Evolutionary conservation across 1,284 basidiomycete genomes (phyloP), one percentile per base, ranked within the genome.

Genomic region (Irpex rosettiformis): DNA sequence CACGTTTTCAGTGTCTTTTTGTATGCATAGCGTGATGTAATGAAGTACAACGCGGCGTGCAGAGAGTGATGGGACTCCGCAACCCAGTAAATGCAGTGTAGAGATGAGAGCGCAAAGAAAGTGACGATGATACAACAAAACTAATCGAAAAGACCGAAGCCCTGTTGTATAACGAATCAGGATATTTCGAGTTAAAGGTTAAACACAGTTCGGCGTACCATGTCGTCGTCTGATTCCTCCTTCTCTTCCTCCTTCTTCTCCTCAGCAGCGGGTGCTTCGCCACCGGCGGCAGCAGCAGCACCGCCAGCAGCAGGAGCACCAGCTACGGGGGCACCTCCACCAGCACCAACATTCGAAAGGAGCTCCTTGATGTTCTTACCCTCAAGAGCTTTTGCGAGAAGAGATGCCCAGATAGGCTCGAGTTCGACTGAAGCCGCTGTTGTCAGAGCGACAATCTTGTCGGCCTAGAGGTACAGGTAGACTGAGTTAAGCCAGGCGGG

Each of bases 311-410:
- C 76, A 56, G 75, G 80, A 63, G 73, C 83, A 65, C 81, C 86
- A 60, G 85, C 84, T 52, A 86, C 86, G 60, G 90, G 88, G 68
- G 85, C 89, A 67, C 83, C 94, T 70, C 91, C 91, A 66, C 91
- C 90, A 55, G 89, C 80, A 69, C 93, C 91, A 65, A 96, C 89
- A 79, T 94, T 96, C 66, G 91, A 92, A 62, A 98, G 84, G 65
- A 99, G 82, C 57, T 96, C 94, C 80, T 95, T 98, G 72, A 98
- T 84, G 78, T 98, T 88, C 85, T 97, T 98, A 70, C 96, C 96
- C 80, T 97, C 96, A 57, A 99, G 88, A 40, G 96, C 96, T 79
- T 98, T 99, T 67, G 96, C 91, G 71, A 99, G 89, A 69, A 99
- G 90, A 52, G 88, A 79, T 62, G 96, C 95, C 96, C 96, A 99